These are phyloP conservation scores for Lyophyllum atratum DNA, from an alignment of 768 basidiomycete genomes.

Conservation along the genomic window DNA sequence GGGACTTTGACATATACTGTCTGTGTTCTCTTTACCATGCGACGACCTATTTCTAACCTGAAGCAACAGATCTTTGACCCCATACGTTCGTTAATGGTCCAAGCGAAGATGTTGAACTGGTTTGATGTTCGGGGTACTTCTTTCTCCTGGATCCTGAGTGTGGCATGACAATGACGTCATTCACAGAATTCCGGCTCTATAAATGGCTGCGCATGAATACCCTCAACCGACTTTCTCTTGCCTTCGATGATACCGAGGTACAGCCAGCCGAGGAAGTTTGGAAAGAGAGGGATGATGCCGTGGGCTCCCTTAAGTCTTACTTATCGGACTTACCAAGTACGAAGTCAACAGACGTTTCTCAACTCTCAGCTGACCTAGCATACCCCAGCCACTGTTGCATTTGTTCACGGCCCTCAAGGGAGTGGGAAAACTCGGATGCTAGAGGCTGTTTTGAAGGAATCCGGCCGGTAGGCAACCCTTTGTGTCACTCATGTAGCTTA, in stretches of 20 bases:
- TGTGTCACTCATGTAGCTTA: neutral
- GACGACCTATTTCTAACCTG: no score
- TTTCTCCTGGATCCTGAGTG: neutral
- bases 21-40: constrained; percentile 21
- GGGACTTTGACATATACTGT: constrained; percentile 90
- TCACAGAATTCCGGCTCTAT: constrained; percentile 67
- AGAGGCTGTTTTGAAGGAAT: constrained; percentile 49
- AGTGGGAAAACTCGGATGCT: constrained; percentile 76
- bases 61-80: constrained; percentile 83
- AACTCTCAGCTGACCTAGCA: neutral
- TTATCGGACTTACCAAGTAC: constrained; percentile 75
- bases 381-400: constrained; percentile 64
- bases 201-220: constrained; percentile 74
- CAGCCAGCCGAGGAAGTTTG: constrained; percentile 54
- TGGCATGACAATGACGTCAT: neutral
- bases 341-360: constrained; percentile 19
- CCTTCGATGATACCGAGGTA: constrained; percentile 17
- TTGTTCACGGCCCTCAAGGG: constrained; percentile 83
- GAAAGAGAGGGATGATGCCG: constrained; percentile 85
- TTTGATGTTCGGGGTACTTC: constrained; percentile 76
- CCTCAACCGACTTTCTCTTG: constrained; percentile 43
- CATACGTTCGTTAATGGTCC: constrained; percentile 79
- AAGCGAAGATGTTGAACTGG: constrained; percentile 81
- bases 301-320: constrained; percentile 66
- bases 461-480: constrained; percentile 44